phyloP scores from a whole-genome alignment of 106 monocot species.

The Dactylorhiza incarnata region DNA sequence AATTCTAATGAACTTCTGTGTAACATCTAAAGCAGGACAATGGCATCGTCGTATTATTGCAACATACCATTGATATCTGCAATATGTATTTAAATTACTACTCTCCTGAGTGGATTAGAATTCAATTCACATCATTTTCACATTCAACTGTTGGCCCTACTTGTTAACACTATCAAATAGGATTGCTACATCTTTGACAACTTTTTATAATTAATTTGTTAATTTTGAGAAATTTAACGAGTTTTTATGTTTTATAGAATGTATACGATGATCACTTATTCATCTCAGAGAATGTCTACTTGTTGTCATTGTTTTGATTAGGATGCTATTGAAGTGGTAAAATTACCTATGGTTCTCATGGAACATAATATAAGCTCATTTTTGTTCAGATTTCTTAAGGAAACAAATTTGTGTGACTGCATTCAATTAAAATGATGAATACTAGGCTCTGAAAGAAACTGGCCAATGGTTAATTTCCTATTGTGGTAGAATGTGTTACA shows the following conservation, averaged over 20 bases:
- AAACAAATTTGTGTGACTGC: background rate
- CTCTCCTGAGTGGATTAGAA: background rate
- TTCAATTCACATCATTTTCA: background rate
- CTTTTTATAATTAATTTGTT: background rate
- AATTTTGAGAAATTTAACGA: background rate
- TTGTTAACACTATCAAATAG: background rate
- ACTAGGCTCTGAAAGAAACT: background rate
- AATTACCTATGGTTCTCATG: background rate
- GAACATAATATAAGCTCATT: background rate
- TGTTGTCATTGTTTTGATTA: background rate
- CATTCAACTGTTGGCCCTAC: background rate
- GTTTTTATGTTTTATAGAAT: background rate
- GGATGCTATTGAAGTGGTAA: background rate
- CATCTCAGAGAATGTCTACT: background rate
- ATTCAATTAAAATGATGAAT: background rate
- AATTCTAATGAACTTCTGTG: background rate
- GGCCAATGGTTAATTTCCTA: background rate
- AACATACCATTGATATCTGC: background rate
- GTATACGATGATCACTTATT: background rate
- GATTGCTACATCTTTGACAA: background rate
- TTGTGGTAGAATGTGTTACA: background rate
- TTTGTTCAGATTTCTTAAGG: background rate
- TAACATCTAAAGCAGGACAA: background rate
- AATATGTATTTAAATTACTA: background rate
- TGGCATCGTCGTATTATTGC: background rate